These are phyloP conservation scores for Gossypium arboreum DNA, from an alignment of 345 rosid genomes.

Conservation along the genomic window DNA sequence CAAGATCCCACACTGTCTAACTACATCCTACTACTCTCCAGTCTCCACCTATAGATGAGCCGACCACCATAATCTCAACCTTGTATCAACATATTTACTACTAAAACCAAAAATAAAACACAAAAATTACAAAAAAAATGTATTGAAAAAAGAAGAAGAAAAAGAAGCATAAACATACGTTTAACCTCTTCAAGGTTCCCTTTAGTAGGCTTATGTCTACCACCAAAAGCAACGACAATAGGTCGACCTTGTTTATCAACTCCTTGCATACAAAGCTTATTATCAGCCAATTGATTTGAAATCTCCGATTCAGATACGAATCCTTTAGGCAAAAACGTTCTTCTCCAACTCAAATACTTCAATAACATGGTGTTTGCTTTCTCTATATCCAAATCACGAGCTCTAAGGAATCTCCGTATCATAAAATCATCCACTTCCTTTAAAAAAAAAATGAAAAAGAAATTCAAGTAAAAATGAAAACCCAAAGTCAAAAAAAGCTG, in stretches of 20 bases:
- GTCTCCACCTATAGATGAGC: too few species aligned
- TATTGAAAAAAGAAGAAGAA: background rate
- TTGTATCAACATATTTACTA: too few species aligned
- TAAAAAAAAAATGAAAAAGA: background rate
- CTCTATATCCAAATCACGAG: constrained; percentile 83
- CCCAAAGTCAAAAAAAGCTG: background rate
- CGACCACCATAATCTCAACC: too few species aligned
- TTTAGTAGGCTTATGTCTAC: constrained; percentile 62
- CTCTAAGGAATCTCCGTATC: constrained; percentile 79
- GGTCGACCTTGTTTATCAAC: constrained; percentile 74
- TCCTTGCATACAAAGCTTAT: constrained; percentile 74
- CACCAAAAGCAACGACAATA: constrained; percentile 46
- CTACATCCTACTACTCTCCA: too few species aligned
- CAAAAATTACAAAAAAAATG: too few species aligned
- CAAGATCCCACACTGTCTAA: too few species aligned
- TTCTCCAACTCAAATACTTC: constrained; percentile 72
- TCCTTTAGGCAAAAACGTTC: constrained; percentile 53
- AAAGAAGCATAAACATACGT: constrained; percentile 34
- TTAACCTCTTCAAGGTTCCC: constrained; percentile 69
- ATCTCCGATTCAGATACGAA: constrained; percentile 49
- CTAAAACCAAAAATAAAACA: too few species aligned
- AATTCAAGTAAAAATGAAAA: background rate
- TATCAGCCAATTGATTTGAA: constrained; percentile 53
- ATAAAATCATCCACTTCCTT: constrained; percentile 77
- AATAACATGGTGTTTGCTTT: constrained; percentile 69